Base-by-base conservation (phyloP, 495 filamentous ascomycete species). In the Trichoderma erinaceum region DNA sequence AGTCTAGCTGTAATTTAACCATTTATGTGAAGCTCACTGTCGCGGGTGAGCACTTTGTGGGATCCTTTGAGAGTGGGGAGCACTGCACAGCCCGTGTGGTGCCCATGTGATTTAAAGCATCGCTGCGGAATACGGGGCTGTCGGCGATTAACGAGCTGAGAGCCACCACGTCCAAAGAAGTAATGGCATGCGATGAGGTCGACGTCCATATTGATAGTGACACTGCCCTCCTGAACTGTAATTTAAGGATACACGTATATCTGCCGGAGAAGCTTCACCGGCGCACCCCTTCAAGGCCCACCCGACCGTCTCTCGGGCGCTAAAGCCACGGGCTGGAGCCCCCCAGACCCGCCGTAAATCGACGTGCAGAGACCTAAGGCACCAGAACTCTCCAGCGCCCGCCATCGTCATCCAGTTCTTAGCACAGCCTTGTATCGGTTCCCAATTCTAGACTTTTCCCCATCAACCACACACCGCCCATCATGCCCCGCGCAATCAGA, bases 401-500 rank as follows among this genome's bases (percentile, higher is more conserved):
- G 43, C 12, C 43, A 16, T 46, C 43, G 18, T 46, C 43, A 16
- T 46, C 43, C 43, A 46, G 3, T 46, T 38, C 35, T 23, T 52
- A 23, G 48, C 48, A n/a, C 48, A 23, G 48, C 48, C n/a, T 52
- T 52, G n/a, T n/a, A 1, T 46, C 43, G 18, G 18, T 46, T 46
- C 43, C 12, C 43, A 5, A 52, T 23, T 16, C 5, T 66, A 63
- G 0, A 71, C 68, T 65, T 64, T 67, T 63, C 52, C 68, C 64
- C 23, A 41, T 68, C 67, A 38, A 32, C 29, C 44, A 35, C 48
- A 7, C 0, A 5, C 7, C 4, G 32, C 13, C 44, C 61, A 65
- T 1, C 41, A 70, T 70, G 68, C 68, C 68, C 21, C 68, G 68
- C 23, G 68, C 68, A 4, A 70, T 70, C 35, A 38, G 68, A 67